A percentile compares a stretch with the other conserved stretches of the same genome.
Evolutionary conservation across 441 rosid species (phyloP).

Genomic region (California macrophylla): DNA sequence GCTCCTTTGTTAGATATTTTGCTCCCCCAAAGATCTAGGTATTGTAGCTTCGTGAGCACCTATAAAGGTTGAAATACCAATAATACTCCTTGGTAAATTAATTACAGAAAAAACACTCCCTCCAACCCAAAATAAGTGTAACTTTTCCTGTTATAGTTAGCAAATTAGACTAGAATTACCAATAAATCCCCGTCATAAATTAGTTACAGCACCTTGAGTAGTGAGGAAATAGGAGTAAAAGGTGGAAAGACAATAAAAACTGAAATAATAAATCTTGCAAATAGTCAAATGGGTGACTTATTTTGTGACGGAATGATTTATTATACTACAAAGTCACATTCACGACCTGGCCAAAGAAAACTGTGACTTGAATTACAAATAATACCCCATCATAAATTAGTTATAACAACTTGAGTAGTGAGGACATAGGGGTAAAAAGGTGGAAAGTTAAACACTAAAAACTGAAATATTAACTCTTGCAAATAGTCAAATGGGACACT

Average conservation of each 20-base stretch:
- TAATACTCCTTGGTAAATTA: neutral
- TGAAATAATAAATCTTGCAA: neutral
- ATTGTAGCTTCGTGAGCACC: slow-evolving; percentile 60
- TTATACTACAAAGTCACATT: neutral
- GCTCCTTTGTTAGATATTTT: slow-evolving; percentile 55
- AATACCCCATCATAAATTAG: neutral
- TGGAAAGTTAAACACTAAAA: neutral
- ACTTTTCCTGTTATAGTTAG: neutral
- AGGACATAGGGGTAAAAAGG: neutral
- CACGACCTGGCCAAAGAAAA: neutral
- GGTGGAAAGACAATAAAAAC: neutral
- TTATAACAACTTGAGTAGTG: neutral
- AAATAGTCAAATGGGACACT: neutral
- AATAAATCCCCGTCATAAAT: neutral
- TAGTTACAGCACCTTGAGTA: neutral
- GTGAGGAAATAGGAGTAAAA: neutral
- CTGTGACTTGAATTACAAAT: no score
- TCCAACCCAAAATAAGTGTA: neutral
- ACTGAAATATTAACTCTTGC: neutral
- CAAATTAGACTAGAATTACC: neutral
- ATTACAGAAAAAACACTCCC: no score
- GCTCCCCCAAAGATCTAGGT: slow-evolving; percentile 93
- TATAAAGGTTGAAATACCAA: slow-evolving; percentile 19
- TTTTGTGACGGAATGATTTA: neutral
- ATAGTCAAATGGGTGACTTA: neutral